These are phyloP conservation scores for Podaxis sp. DNA, from an alignment of 768 basidiomycete genomes.

Conservation along the genomic window DNA sequence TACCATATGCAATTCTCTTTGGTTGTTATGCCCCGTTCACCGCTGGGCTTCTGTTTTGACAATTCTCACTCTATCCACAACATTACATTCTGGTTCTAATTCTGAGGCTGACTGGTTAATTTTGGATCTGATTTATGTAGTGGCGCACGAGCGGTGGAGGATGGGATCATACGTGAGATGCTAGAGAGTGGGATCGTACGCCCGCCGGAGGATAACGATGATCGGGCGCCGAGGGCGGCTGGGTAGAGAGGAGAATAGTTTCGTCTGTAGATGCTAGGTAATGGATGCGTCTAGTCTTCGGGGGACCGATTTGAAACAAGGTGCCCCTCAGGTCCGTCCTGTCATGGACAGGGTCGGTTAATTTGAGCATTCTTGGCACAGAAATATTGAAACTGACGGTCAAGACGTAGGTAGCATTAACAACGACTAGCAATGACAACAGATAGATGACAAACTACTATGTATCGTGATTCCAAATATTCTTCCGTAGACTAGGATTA, in stretches of 20 bases:
- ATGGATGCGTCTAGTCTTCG: not conserved
- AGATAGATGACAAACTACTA: not conserved
- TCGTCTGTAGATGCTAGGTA: not conserved
- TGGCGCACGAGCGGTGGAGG: slow-evolving; percentile 38
- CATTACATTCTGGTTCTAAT: not conserved
- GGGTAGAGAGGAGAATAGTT: slow-evolving; percentile 15
- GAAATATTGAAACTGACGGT: no score
- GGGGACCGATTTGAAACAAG: no score
- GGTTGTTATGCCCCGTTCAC: not conserved
- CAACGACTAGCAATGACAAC: not conserved
- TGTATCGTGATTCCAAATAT: no score
- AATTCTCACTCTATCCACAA: not conserved
- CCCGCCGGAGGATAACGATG: slow-evolving; percentile 40
- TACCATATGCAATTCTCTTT: not conserved
- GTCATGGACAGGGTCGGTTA: no score
- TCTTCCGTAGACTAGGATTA: no score
- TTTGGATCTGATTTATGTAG: slow-evolving; percentile 27
- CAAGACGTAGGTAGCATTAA: no score
- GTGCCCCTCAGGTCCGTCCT: no score
- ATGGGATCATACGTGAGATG: slow-evolving; percentile 50
- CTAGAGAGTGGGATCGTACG: slow-evolving; percentile 57
- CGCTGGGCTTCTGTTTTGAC: not conserved
- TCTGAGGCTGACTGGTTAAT: no score
- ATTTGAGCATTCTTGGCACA: no score
- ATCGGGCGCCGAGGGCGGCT: slow-evolving; percentile 21